Evolutionary conservation across 306 rosid species (phyloP).

Genomic region (Clitoria ternatea): DNA sequence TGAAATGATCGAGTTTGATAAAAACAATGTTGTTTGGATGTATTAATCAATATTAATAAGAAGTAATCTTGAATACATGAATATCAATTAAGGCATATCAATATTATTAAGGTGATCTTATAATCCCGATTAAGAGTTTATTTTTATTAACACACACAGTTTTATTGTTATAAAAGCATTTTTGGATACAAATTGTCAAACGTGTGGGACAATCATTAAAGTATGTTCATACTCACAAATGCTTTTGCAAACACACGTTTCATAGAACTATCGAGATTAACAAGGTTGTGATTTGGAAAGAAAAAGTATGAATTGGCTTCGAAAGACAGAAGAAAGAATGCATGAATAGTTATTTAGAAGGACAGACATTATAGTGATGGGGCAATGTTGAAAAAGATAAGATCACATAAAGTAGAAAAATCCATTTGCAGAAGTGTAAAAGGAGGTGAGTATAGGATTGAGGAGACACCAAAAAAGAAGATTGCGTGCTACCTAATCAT

Average conservation of each 20-base stretch:
- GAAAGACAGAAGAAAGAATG: background rate
- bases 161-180: too few relatives aligned
- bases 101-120: too few relatives aligned
- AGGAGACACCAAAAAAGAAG: background rate
- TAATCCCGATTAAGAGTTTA: too few relatives aligned
- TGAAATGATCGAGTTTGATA: too few relatives aligned
- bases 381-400: background rate
- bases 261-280: background rate
- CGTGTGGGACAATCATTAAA: too few relatives aligned
- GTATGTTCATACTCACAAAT: background rate
- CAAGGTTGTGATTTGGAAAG: background rate
- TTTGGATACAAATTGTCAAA: too few relatives aligned
- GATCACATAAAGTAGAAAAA: background rate
- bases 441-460: background rate
- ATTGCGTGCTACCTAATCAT: background rate
- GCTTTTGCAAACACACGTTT: background rate
- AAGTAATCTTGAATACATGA: too few relatives aligned
- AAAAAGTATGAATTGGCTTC: background rate
- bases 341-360: background rate
- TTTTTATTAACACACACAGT: background rate
- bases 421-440: background rate
- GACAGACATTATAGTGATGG: background rate
- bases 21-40: background rate
- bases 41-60: too few relatives aligned
- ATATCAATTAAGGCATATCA: too few relatives aligned